These are phyloP conservation scores for Suhomyces anneliseae DNA, from an alignment of 1,139 yeast genomes.

Conservation along the genomic window DNA sequence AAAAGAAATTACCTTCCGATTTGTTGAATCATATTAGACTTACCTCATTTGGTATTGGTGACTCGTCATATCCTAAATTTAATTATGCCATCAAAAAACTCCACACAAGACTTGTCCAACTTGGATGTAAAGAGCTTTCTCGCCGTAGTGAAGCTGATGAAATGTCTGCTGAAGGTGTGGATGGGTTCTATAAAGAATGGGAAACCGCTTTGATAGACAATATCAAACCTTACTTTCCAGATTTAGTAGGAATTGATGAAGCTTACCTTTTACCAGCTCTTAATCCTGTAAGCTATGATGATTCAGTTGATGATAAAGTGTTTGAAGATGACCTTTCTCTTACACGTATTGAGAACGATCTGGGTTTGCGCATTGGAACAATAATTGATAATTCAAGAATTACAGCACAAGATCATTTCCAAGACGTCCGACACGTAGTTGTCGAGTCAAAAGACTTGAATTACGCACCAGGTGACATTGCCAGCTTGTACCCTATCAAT, in stretches of 20 bases:
- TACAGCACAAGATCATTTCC: constrained; percentile 75
- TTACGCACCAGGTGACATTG: constrained; percentile 78
- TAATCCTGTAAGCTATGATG: constrained; percentile 22
- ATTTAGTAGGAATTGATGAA: constrained; percentile 35
- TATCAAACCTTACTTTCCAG: constrained; percentile 41
- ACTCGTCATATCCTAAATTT: constrained; percentile 83
- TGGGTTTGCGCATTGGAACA: constrained; percentile 32
- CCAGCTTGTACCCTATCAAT: constrained; percentile 75
- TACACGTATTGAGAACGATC: constrained; percentile 3
- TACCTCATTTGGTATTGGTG: constrained; percentile 91
- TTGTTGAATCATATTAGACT: constrained; percentile 62
- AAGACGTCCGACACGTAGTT: constrained; percentile 75
- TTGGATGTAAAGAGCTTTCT: constrained; percentile 76
- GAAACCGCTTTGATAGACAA: constrained; percentile 51
- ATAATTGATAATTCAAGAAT: constrained; percentile 55
- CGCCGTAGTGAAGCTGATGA: constrained; percentile 90
- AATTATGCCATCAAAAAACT: constrained; percentile 84
- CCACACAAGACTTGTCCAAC: constrained; percentile 71
- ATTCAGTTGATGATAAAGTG: not conserved
- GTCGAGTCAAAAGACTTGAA: constrained; percentile 35
- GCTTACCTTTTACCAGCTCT: constrained; percentile 46
- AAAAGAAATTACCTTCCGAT: constrained; percentile 63
- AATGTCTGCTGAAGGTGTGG: constrained; percentile 74
- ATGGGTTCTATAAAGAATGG: constrained; percentile 77
- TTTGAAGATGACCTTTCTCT: constrained; percentile 2